Evolutionary conservation across 352 stramenopile species (phyloP).

Genomic region (Phytophthora litchii): DNA sequence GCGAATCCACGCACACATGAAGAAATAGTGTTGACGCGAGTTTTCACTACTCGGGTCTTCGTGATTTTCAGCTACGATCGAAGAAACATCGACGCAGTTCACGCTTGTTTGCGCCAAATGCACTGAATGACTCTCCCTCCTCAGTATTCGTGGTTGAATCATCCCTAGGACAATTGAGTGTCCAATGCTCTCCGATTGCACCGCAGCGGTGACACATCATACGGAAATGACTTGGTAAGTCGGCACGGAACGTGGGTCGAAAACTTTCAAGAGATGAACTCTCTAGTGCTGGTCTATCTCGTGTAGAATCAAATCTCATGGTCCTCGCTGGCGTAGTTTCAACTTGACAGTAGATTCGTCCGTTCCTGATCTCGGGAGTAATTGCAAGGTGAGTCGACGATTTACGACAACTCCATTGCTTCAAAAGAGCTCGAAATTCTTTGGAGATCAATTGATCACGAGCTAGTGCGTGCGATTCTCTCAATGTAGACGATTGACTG

Average conservation of each 20-base stretch:
- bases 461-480: slow-evolving; percentile 11
- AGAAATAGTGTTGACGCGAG: neutral
- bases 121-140: neutral
- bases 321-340: slow-evolving; percentile 11
- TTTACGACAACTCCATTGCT: slow-evolving; percentile 28
- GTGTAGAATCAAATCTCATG: slow-evolving; percentile 4
- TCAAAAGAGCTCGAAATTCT: slow-evolving; percentile 28
- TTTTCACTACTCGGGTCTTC: neutral
- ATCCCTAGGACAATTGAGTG: neutral
- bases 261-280: neutral
- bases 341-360: slow-evolving; percentile 21
- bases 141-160: neutral
- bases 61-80: neutral
- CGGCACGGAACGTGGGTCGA: neutral
- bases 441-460: slow-evolving; percentile 29
- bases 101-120: neutral
- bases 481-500: neutral
- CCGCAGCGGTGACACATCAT: slow-evolving; percentile 1
- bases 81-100: slow-evolving; percentile 9
- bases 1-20: slow-evolving; percentile 7
- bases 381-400: slow-evolving; percentile 27
- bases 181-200: slow-evolving; percentile 6
- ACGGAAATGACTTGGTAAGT: neutral
- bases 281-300: slow-evolving; percentile 7
- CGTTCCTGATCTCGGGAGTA: slow-evolving; percentile 11